These are phyloP conservation scores for Penicillium sp. DNA, from an alignment of 2,329 filamentous ascomycete genomes.

Conservation along the genomic window DNA sequence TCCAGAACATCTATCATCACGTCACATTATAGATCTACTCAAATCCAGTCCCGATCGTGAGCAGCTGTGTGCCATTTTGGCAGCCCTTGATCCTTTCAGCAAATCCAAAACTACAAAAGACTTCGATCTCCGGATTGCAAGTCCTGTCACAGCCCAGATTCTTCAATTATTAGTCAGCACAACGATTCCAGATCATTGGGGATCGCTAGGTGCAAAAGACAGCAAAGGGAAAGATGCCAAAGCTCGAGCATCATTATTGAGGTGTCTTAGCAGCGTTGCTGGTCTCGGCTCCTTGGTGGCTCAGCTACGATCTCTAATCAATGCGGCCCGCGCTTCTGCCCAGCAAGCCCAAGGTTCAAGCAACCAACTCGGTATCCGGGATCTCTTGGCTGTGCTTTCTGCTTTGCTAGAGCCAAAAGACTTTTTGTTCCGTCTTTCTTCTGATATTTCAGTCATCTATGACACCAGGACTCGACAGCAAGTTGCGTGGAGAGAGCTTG, in stretches of 20 bases:
- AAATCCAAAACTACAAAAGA: conserved; percentile 18
- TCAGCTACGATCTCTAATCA: conserved; percentile 63
- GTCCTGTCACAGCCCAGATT: conserved; percentile 69
- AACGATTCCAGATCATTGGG: conserved; percentile 82
- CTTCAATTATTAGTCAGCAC: conserved; percentile 70
- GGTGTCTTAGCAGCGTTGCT: conserved; percentile 68
- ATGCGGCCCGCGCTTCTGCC: conserved; percentile 22
- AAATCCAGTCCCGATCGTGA: conserved; percentile 40
- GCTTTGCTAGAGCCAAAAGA: conserved; percentile 45
- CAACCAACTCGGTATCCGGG: conserved; percentile 32
- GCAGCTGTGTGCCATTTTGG: conserved; percentile 32
- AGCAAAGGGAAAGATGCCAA: conserved; percentile 16
- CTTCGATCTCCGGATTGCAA: conserved; percentile 62
- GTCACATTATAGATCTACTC: conserved; percentile 38
- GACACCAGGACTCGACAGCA: conserved; percentile 46
- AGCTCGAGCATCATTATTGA: conserved; percentile 50
- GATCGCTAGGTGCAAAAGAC: conserved; percentile 47
- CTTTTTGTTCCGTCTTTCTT: conserved; percentile 46
- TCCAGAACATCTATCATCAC: conserved; percentile 26
- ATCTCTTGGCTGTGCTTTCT: conserved; percentile 38
- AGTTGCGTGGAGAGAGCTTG: conserved; percentile 62
- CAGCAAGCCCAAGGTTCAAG: conserved; percentile 35
- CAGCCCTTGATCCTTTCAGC: conserved; percentile 37
- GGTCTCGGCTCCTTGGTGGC: conserved; percentile 75
- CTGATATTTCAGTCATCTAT: conserved; percentile 43